phyloP scores from a whole-genome alignment of 257 asterid species.

The Solanum microdontum region DNA sequence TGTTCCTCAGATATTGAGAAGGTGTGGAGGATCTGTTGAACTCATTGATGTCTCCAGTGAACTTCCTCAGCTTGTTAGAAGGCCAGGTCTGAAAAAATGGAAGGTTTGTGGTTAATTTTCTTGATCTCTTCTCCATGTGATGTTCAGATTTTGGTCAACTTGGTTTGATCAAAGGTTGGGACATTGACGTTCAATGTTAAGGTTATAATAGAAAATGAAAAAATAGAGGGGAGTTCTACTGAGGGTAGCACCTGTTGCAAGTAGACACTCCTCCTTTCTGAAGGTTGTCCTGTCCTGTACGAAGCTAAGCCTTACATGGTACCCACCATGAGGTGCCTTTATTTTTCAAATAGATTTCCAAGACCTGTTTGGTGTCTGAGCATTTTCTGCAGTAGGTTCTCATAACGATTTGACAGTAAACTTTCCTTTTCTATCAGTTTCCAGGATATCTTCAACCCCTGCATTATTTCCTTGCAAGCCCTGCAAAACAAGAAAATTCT shows the following conservation, averaged over 20 bases:
- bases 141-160: neutral
- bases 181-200: neutral
- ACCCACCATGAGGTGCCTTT: neutral
- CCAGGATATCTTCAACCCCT: neutral
- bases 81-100: slow-evolving; percentile 91
- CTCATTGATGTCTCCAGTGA: slow-evolving; percentile 76
- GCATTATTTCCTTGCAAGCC: neutral
- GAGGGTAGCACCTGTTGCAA: neutral
- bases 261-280: neutral
- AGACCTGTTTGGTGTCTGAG: neutral
- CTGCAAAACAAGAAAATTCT: neutral
- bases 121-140: neutral
- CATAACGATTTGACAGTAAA: neutral
- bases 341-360: neutral
- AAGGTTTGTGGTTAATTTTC: slow-evolving; percentile 37
- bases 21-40: slow-evolving; percentile 73
- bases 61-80: slow-evolving; percentile 81
- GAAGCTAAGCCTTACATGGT: neutral
- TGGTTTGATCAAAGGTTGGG: neutral
- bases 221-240: neutral
- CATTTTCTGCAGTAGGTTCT: neutral
- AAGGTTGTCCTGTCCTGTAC: neutral
- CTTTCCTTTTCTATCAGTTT: neutral
- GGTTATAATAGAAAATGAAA: neutral
- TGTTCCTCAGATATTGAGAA: slow-evolving; percentile 55